phyloP scores from a whole-genome alignment of 2,329 filamentous ascomycete species.

The Lasiodiplodia gonubiensis region DNA sequence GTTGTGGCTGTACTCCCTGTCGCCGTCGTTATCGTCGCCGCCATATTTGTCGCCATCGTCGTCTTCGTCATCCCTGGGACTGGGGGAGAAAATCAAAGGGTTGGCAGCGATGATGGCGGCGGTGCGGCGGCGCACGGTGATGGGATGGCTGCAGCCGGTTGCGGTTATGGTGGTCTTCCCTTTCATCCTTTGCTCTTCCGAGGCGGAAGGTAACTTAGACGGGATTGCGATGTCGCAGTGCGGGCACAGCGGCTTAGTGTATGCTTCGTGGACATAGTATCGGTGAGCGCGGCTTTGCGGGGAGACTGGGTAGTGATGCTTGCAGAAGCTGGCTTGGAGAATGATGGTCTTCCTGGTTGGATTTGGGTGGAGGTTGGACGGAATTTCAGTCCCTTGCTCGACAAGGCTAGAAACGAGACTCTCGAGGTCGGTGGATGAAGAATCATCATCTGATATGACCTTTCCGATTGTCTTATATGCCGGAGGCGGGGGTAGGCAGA shows the following conservation, averaged over 20 bases:
- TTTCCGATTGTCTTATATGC: background rate
- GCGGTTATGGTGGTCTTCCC: background rate
- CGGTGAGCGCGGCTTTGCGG: background rate
- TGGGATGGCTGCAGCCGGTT: background rate
- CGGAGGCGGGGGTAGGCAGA: background rate
- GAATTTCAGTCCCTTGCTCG: background rate
- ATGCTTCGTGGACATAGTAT: background rate
- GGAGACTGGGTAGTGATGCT: background rate
- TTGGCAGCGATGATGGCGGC: background rate
- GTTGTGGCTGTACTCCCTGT: background rate
- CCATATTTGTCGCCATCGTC: background rate
- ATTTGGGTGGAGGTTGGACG: background rate
- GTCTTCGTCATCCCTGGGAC: background rate
- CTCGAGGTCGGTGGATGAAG: background rate
- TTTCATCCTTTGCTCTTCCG: background rate
- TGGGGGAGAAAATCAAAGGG: background rate
- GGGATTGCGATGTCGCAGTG: slow-evolving; percentile 6
- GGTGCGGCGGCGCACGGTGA: slow-evolving; percentile 2
- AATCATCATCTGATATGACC: background rate
- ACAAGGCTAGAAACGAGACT: background rate
- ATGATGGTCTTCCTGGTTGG: background rate
- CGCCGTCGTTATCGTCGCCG: background rate
- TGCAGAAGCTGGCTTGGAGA: background rate
- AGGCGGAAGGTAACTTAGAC: background rate
- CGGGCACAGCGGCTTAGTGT: background rate